A percentile compares a stretch with the other conserved stretches of the same genome.
These are phyloP conservation scores for Bothriochloa decipiens DNA, from an alignment of 176 grass and related monocot genomes.

Conservation along the genomic window DNA sequence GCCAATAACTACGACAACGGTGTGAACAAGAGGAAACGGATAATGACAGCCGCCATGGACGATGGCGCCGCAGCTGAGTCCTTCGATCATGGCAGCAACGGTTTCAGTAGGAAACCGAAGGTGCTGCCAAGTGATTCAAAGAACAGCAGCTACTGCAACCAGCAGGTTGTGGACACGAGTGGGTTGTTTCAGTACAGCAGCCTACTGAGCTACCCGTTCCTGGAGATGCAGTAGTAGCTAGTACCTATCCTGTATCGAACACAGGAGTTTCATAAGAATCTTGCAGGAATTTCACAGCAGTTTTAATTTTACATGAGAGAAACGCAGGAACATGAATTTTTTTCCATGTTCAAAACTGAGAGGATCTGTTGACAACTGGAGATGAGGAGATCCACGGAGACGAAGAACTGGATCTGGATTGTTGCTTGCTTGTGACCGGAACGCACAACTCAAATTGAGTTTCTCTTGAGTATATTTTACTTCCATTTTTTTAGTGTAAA, in stretches of 20 bases:
- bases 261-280: no score
- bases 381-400: background rate
- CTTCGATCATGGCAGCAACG: background rate
- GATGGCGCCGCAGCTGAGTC: background rate
- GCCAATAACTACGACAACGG: background rate
- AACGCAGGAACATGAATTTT: no score
- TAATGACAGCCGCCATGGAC: background rate
- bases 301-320: no score
- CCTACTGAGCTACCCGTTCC: slow-evolving; percentile 37
- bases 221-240: slow-evolving; percentile 23
- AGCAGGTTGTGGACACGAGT: slow-evolving; percentile 19
- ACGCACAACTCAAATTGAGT: background rate
- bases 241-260: no score
- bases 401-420: background rate
- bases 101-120: background rate
- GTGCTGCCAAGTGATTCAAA: background rate
- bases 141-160: slow-evolving; percentile 46
- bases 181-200: slow-evolving; percentile 43
- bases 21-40: slow-evolving; percentile 40
- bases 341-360: no score
- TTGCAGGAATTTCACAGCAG: no score
- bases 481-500: slow-evolving; percentile 19
- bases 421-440: background rate
- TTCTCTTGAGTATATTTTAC: background rate
- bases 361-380: no score